Evolutionary conservation across 1,284 basidiomycete genomes (phyloP), one percentile per base, ranked within the genome.

Genomic region (Tremellales sp.): DNA sequence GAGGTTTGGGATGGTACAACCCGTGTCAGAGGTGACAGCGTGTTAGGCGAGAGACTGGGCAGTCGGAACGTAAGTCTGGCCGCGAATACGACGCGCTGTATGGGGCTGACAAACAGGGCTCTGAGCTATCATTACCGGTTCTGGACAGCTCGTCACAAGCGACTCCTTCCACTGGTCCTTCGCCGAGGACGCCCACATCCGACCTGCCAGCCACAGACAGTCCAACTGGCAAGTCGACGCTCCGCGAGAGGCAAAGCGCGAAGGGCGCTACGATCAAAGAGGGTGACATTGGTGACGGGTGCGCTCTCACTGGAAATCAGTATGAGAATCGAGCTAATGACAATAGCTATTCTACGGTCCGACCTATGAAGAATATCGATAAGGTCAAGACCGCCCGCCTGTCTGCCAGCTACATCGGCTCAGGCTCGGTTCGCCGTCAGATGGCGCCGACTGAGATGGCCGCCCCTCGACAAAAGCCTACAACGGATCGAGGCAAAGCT

Each of bases 331-430:
- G 21, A 43, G 23, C n/a, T 43, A 3, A 45, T 25, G 40, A 33
- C 37, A n/a, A n/a, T n/a, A 75, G 77, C 1, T 78, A 88, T 41
- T 88, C 88, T 60, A 94, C 91, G 1, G 88, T 96, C 61, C 81
- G 91, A 49, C 92, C 92, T 0, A 84, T 94, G 56, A 93, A 93
- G 78, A 89, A 89, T 64, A 84, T 93, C 21, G 89, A 96, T 66
- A 80, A 84, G 0, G 77, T 80, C 4, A 83, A 84, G 11, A 89
- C 87, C 1, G 74, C 90, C n/a, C 78, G 84, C 51, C 68, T 89
- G 33, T 91, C 89, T 5, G 78, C 83, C 17, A 89, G 89, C 58
- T 92, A 81, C 66, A 83, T 92, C 22, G 89, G 88, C 1, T 53
- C 59, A 0, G 64, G 58, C 0, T 62, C 62, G 4, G 53, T 68